These are phyloP conservation scores for Ceratocystis cacaofunesta DNA, from an alignment of 2,329 filamentous ascomycete genomes.

Conservation along the genomic window DNA sequence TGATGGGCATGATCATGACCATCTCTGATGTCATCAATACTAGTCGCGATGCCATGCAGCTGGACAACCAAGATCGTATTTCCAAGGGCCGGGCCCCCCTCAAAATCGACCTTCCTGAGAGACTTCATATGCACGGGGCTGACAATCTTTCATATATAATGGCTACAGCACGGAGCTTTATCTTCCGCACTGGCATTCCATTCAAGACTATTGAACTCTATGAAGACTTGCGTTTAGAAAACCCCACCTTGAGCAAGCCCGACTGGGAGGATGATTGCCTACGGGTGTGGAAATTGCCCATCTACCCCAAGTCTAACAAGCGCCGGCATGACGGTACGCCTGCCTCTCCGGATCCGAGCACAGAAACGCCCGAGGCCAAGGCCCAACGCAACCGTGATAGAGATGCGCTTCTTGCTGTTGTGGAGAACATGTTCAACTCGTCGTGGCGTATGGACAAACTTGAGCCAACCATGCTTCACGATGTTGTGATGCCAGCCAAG, in stretches of 20 bases:
- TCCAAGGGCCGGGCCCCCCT: slow-evolving; percentile 26
- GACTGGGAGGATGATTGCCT: slow-evolving; percentile 65
- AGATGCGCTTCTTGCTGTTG: slow-evolving; percentile 19
- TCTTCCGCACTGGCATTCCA: slow-evolving; percentile 71
- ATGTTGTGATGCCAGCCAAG: slow-evolving; percentile 52
- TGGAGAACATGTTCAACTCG: slow-evolving; percentile 24
- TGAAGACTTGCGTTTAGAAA: slow-evolving; percentile 26
- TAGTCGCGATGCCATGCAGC: slow-evolving; percentile 28
- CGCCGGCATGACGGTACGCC: slow-evolving; percentile 14
- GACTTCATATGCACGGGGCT: slow-evolving; percentile 59
- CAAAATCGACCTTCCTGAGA: slow-evolving; percentile 20
- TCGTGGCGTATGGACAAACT: slow-evolving; percentile 57
- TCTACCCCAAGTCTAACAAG: slow-evolving; percentile 27
- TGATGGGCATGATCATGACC: slow-evolving; percentile 74
- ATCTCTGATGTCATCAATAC: slow-evolving; percentile 52
- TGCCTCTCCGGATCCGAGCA: neutral
- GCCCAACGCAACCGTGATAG: slow-evolving; percentile 17
- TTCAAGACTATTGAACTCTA: slow-evolving; percentile 56
- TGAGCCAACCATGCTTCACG: slow-evolving; percentile 46
- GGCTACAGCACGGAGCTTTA: slow-evolving; percentile 69
- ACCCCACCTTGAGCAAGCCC: slow-evolving; percentile 31
- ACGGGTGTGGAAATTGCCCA: slow-evolving; percentile 69
- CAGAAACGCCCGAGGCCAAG: slow-evolving; percentile 8
- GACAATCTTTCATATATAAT: slow-evolving; percentile 67
- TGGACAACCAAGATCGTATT: slow-evolving; percentile 29